Evolutionary conservation across 805 yeast genomes (phyloP).

Genomic region (Lipomyces starkeyi): DNA sequence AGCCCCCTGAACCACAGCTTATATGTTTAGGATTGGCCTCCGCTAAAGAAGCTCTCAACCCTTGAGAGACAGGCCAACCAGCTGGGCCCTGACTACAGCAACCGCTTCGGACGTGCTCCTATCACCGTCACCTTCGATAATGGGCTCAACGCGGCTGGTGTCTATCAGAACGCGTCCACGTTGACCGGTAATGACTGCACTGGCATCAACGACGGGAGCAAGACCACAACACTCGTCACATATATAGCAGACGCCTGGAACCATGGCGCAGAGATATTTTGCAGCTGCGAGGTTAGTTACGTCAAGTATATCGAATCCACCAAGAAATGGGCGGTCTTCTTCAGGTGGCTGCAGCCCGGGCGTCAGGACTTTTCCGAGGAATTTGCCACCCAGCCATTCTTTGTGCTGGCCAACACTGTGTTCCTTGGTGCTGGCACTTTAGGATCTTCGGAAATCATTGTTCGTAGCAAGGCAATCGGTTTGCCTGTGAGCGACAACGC

Average conservation of each 20-base stretch:
- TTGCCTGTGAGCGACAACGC: background rate
- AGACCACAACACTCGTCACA: background rate
- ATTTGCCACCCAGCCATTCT: background rate
- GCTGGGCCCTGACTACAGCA: background rate
- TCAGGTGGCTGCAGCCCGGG: background rate
- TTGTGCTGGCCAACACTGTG: background rate
- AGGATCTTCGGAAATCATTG: background rate
- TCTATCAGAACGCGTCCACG: background rate
- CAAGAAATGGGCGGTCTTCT: background rate
- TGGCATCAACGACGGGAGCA: slow-evolving; percentile 1
- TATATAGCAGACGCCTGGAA: background rate
- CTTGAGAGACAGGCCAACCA: background rate
- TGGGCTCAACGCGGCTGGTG: background rate
- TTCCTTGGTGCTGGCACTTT: background rate
- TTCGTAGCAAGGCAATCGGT: background rate
- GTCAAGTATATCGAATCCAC: background rate
- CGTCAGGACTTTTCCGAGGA: background rate
- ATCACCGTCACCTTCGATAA: background rate
- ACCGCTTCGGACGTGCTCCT: background rate
- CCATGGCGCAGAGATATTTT: background rate
- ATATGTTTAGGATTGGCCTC: background rate
- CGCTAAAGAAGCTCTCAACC: background rate
- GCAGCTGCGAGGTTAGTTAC: background rate
- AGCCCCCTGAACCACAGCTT: no score
- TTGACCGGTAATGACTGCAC: background rate